Evolutionary conservation across 495 filamentous ascomycete species (phyloP).

Genomic region (Podospora australis): DNA sequence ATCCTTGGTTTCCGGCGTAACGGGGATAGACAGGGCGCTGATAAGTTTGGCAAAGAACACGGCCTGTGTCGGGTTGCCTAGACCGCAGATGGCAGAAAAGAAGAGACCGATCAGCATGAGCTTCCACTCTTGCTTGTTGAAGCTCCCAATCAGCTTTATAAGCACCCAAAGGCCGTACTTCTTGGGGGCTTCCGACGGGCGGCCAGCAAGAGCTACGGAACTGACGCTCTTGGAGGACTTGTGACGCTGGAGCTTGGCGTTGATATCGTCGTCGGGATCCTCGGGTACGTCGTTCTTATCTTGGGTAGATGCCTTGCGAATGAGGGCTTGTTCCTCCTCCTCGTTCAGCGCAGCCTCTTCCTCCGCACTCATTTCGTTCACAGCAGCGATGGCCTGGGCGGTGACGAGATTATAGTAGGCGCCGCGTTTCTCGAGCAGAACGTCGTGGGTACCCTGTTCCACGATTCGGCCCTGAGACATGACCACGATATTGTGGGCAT

Average conservation of each 20-base stretch:
- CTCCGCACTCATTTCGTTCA: constrained; percentile 47
- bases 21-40: constrained; percentile 36
- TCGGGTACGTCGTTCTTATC: constrained; percentile 24
- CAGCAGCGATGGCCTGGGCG: constrained; percentile 53
- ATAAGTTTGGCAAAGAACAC: constrained; percentile 91
- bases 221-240: constrained; percentile 64
- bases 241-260: constrained; percentile 50
- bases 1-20: constrained; percentile 28
- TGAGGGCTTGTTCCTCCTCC: constrained; percentile 41
- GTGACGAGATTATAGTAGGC: constrained; percentile 52
- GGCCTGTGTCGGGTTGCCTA: constrained; percentile 78
- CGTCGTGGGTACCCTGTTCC: constrained; percentile 73
- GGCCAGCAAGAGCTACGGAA: constrained; percentile 57
- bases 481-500: constrained; percentile 92
- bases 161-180: constrained; percentile 72
- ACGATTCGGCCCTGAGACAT: constrained; percentile 77
- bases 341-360: constrained; percentile 37
- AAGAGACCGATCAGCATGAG: constrained; percentile 72
- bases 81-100: constrained; percentile 74
- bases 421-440: constrained; percentile 54
- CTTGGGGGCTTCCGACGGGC: constrained; percentile 37
- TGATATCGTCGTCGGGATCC: constrained; percentile 57
- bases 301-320: constrained; percentile 39
- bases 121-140: constrained; percentile 70
- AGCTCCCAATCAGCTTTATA: constrained; percentile 73